These are phyloP conservation scores for Cutaneotrichosporon sp. DNA, from an alignment of 1,284 basidiomycete species.

Conservation along the genomic window DNA sequence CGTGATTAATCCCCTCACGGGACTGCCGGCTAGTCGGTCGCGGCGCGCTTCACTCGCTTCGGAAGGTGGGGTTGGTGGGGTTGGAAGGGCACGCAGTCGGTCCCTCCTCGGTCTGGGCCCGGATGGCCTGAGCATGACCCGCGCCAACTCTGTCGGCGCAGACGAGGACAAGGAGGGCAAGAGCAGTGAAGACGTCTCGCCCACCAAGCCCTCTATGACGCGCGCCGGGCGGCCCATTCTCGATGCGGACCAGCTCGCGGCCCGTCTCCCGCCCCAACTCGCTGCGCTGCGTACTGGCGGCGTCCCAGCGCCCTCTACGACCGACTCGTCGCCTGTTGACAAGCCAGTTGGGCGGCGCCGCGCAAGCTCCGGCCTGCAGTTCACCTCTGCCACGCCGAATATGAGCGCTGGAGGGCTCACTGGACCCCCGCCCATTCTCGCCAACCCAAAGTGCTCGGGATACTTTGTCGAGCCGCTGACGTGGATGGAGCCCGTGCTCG, in stretches of 20 bases:
- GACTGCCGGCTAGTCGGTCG: slow-evolving; percentile 30
- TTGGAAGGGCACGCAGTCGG: background rate
- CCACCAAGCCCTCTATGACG: slow-evolving; percentile 1
- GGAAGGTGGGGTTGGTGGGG: background rate
- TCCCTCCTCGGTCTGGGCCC: slow-evolving; percentile 10
- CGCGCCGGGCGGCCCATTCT: slow-evolving; percentile 19
- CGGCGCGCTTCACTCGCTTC: slow-evolving; percentile 10
- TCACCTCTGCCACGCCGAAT: background rate
- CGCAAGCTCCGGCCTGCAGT: slow-evolving; percentile 8
- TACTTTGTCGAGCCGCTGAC: slow-evolving; percentile 97
- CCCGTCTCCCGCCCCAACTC: slow-evolving; percentile 47
- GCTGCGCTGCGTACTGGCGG: slow-evolving; percentile 38
- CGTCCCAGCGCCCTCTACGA: background rate
- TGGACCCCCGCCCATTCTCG: slow-evolving; percentile 65
- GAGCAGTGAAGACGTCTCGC: background rate
- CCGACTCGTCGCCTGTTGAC: background rate
- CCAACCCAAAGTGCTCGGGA: slow-evolving; percentile 78
- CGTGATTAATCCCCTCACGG: slow-evolving; percentile 49
- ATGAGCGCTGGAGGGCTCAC: background rate
- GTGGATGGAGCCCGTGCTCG: slow-evolving; percentile 88
- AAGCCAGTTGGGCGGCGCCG: slow-evolving; percentile 1
- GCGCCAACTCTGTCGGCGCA: slow-evolving; percentile 5
- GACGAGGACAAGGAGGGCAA: slow-evolving; percentile 8
- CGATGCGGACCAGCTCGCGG: slow-evolving; percentile 40
- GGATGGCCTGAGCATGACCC: slow-evolving; percentile 14